These are phyloP conservation scores for Starmerella tilneyi DNA, from an alignment of 805 yeast genomes.

Conservation along the genomic window DNA sequence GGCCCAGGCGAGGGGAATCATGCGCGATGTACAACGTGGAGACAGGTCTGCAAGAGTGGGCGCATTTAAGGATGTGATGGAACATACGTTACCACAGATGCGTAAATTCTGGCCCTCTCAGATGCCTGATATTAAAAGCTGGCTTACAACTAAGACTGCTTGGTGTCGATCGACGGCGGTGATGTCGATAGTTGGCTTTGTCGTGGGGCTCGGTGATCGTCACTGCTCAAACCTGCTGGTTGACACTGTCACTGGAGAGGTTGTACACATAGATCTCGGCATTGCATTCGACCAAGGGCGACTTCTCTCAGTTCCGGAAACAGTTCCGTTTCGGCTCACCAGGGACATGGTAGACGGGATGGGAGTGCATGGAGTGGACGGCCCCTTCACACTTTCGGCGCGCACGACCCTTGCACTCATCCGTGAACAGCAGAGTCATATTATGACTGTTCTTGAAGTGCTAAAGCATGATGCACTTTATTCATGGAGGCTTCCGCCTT, in stretches of 20 bases:
- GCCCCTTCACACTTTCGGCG: slow-evolving; percentile 61
- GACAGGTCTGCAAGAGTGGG: slow-evolving; percentile 17
- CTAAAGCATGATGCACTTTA: slow-evolving; percentile 87
- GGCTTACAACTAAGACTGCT: slow-evolving; percentile 57
- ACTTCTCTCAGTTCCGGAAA: slow-evolving; percentile 74
- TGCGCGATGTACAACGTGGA: slow-evolving; percentile 5
- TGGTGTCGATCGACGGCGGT: slow-evolving; percentile 76
- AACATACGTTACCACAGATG: slow-evolving; percentile 54
- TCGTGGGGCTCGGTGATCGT: slow-evolving; percentile 89
- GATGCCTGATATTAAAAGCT: slow-evolving; percentile 54
- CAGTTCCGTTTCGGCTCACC: slow-evolving; percentile 86
- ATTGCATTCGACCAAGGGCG: slow-evolving; percentile 94
- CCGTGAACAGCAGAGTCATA: slow-evolving; percentile 53
- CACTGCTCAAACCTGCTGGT: slow-evolving; percentile 82
- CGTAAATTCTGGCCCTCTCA: slow-evolving; percentile 58
- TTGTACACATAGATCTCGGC: slow-evolving; percentile 91
- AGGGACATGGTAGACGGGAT: slow-evolving; percentile 86
- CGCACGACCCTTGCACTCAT: slow-evolving; percentile 63
- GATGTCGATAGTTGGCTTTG: slow-evolving; percentile 74
- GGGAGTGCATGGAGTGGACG: slow-evolving; percentile 78
- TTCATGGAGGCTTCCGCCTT: slow-evolving; percentile 79
- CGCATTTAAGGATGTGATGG: slow-evolving; percentile 39
- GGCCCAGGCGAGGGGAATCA: slow-evolving; percentile 44
- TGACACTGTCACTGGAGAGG: slow-evolving; percentile 78
- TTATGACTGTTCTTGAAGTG: slow-evolving; percentile 73